Evolutionary conservation across 257 asterid species (phyloP), one percentile per base, ranked within the genome.

Genomic region (Lycium ferocissimum): DNA sequence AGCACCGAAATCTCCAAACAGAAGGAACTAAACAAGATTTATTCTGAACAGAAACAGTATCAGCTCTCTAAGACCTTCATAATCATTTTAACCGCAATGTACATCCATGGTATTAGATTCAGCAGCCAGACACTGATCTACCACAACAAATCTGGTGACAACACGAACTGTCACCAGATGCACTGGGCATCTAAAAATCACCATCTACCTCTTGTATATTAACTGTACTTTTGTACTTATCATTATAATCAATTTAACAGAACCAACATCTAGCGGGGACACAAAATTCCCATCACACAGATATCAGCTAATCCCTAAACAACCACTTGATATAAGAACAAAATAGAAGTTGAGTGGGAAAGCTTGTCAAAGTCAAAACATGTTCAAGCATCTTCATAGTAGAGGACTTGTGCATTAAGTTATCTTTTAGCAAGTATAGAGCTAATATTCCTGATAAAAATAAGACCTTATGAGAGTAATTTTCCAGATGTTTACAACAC

Each of bases 351-450:
- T 14, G 51, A 76, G 63, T 51, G 81, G 45, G 45, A 76, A 49
- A 51, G 14, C 63, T 58, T 51, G 81, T 51, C 20, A 20, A 47
- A 71, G 57, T 18, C 45, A 7, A 76, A 26, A 51, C 59, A 51
- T 22, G 63, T 53, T 47, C 13, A 51, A 51, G 45, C 81, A 76
- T 76, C 81, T 76, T 13, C 81, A 51, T 76, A 26, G 22, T 22
- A 76, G 62, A 76, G 81, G 22, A 76, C 45, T 17, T 22, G 43
- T 8, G 22, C 43, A 75, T 75, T 76, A 76, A 51, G 81, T 76
- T 76, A 76, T 76, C 56, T 37, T 76, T 54, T 49, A 76, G 63
- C 81, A 76, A 75, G 45, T 49, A 75, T n/a, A 75, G 81, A 49
- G 35, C 43, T 49, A 45, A 65, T 84, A 47, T 20, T 4, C n/a